Base-by-base conservation (phyloP, 2,329 filamentous ascomycete genomes). In the Sporothrix protearum region DNA sequence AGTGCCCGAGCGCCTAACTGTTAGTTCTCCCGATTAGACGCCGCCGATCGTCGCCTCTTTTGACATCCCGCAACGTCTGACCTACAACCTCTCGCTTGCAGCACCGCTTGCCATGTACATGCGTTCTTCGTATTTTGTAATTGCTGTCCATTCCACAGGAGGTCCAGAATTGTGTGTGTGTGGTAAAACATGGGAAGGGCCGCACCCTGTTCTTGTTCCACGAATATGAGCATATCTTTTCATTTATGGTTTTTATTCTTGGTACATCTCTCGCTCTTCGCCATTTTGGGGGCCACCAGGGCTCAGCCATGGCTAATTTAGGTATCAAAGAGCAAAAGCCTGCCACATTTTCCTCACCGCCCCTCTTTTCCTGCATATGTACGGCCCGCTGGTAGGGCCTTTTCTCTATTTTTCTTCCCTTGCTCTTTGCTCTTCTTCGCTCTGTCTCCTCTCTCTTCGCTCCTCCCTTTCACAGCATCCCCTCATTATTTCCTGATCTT, bases 251-350 rank as follows among this genome's bases (percentile, higher is more conserved):
- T 33, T 47, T 22, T 33, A 14, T 33, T 12, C 42, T 57, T 28
- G 22, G 25, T 25, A 57, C n/a, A 5, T 28, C 14, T n/a, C 14
- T 49, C 9, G 33, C 30, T 36, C n/a, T 61, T 61, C 33, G 33
- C 57, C 33, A n/a, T n/a, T 25, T 47, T 67, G 42, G 25, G 22
- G 63, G 25, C 16, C 2, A 49, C 3, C n/a, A n/a, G 42, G 42
- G 45, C 64, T 53, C 64, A 36, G 64, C 64, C 64, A 68, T 28
- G 30, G 3, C 47, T 68, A 68, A 68, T 53, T 68, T 53, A 53
- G 64, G 64, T 10, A 53, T 14, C 45, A 28, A 25, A 25, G 6
- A 25, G 22, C 3, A 53, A n/a, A 49, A 49, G 45, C 45, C 42
- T 59, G 55, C 14, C 42, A 67, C 55, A 59, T 19, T 12, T 22